phyloP scores from a whole-genome alignment of 1,284 basidiomycete genomes.

The Irpex sp. region DNA sequence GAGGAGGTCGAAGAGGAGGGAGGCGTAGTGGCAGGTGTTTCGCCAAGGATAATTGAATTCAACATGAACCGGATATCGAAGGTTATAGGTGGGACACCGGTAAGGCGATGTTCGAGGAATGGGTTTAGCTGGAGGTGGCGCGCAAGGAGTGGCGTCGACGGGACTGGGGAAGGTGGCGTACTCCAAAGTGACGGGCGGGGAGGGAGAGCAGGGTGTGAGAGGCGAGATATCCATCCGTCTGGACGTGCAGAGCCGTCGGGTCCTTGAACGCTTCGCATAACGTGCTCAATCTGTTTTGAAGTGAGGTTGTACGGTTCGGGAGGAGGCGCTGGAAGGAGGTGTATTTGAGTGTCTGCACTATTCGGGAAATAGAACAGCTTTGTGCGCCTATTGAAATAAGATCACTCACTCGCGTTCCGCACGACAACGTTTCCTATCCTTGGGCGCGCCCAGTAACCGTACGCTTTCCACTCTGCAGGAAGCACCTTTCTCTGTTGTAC shows the following conservation, averaged over 20 bases:
- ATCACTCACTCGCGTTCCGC: slow-evolving; percentile 25
- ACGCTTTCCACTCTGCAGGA: slow-evolving; percentile 25
- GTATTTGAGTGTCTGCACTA: slow-evolving; percentile 1
- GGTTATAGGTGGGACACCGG: slow-evolving; percentile 40
- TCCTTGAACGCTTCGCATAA: slow-evolving; percentile 30
- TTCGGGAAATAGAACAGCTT: background rate
- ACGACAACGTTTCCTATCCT: slow-evolving; percentile 18
- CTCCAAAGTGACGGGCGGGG: slow-evolving; percentile 34
- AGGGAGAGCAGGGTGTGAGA: slow-evolving; percentile 45
- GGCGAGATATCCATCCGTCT: slow-evolving; percentile 45
- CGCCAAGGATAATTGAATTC: slow-evolving; percentile 15
- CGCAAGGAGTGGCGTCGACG: slow-evolving; percentile 38
- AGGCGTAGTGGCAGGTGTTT: slow-evolving; percentile 2
- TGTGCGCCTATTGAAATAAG: background rate
- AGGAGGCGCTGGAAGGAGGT: slow-evolving; percentile 18
- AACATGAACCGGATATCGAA: slow-evolving; percentile 41
- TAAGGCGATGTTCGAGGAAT: slow-evolving; percentile 41
- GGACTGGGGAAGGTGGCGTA: slow-evolving; percentile 19
- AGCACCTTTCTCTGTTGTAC: slow-evolving; percentile 8
- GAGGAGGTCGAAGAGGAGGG: background rate
- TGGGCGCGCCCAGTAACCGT: slow-evolving; percentile 29
- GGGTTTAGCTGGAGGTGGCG: slow-evolving; percentile 52
- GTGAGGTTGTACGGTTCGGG: slow-evolving; percentile 17
- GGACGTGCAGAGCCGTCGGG: slow-evolving; percentile 33
- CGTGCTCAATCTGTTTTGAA: slow-evolving; percentile 29